A percentile compares a stretch with the other conserved stretches of the same genome.
Evolutionary conservation across 139 green algal species (phyloP).

Genomic region (Edaphochlamys debaryana): DNA sequence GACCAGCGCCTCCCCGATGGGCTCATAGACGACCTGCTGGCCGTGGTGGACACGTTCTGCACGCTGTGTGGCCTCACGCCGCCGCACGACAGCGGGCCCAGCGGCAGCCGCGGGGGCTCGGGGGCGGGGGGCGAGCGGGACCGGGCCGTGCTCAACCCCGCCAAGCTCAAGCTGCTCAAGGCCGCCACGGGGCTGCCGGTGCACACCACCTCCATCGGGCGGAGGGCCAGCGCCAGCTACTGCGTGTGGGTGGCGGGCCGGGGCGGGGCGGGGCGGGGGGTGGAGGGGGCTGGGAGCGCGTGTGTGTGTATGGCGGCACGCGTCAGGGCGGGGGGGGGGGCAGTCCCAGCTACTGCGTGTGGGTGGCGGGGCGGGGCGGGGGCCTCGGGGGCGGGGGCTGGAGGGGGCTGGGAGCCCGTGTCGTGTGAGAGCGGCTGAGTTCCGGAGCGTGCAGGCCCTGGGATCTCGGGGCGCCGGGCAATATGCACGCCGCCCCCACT

Average conservation of each 20-base stretch:
- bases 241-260: constrained; percentile 17
- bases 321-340: constrained; percentile 20
- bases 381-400: too few relatives aligned
- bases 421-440: too few relatives aligned
- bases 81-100: not conserved
- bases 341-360: constrained; percentile 39
- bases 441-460: too few relatives aligned
- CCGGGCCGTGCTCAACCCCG: not conserved
- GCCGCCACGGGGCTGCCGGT: constrained; percentile 25
- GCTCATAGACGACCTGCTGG: constrained; percentile 15
- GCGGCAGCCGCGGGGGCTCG: too few relatives aligned
- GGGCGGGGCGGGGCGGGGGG: too few relatives aligned
- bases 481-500: too few relatives aligned
- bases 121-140: too few relatives aligned
- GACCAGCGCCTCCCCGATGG: not conserved
- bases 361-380: not conserved
- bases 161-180: constrained; percentile 41
- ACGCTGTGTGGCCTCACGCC: not conserved
- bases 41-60: constrained; percentile 6
- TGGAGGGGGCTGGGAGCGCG: too few relatives aligned
- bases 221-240: constrained; percentile 30
- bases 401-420: too few relatives aligned
- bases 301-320: too few relatives aligned
- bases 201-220: constrained; percentile 37
- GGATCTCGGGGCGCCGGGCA: too few relatives aligned